These are phyloP conservation scores for Flagelloscypha sp. DNA, from an alignment of 768 basidiomycete genomes.

Conservation along the genomic window DNA sequence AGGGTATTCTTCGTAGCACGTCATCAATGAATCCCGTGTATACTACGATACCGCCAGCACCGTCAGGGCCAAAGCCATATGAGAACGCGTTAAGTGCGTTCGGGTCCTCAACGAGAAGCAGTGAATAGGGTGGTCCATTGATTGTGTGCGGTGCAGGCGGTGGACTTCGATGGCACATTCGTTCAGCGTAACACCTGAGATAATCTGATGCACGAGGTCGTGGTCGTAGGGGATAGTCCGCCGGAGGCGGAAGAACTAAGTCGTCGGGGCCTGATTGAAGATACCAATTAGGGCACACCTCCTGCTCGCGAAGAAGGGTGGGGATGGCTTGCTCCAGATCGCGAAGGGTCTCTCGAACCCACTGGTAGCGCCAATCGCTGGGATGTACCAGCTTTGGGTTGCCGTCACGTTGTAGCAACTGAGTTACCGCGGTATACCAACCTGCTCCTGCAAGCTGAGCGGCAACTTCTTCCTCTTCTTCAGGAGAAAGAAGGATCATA, in stretches of 20 bases:
- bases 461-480: slow-evolving; percentile 89
- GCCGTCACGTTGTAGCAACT: slow-evolving; percentile 64
- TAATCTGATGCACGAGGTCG: slow-evolving; percentile 71
- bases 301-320: slow-evolving; percentile 49
- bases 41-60: slow-evolving; percentile 88
- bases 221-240: slow-evolving; percentile 74
- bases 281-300: slow-evolving; percentile 49
- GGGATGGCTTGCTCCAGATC: slow-evolving; percentile 71
- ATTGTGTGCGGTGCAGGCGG: slow-evolving; percentile 45
- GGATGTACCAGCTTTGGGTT: slow-evolving; percentile 56
- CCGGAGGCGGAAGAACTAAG: slow-evolving; percentile 69
- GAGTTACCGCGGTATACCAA: slow-evolving; percentile 79
- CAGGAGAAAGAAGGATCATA: slow-evolving; percentile 81
- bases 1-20: slow-evolving; percentile 45
- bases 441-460: slow-evolving; percentile 71
- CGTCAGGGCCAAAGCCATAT: slow-evolving; percentile 89
- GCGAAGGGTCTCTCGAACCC: slow-evolving; percentile 78
- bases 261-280: slow-evolving; percentile 38
- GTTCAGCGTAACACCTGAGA: slow-evolving; percentile 50
- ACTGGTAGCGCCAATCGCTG: slow-evolving; percentile 83
- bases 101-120: slow-evolving; percentile 83
- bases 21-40: slow-evolving; percentile 92
- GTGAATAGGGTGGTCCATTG: slow-evolving; percentile 80
- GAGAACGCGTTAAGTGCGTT: slow-evolving; percentile 87
- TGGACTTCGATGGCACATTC: slow-evolving; percentile 34